Evolutionary conservation across 2,329 filamentous ascomycete species (phyloP), one percentile per base, ranked within the genome.

Genomic region (Bipolaris zeicola): DNA sequence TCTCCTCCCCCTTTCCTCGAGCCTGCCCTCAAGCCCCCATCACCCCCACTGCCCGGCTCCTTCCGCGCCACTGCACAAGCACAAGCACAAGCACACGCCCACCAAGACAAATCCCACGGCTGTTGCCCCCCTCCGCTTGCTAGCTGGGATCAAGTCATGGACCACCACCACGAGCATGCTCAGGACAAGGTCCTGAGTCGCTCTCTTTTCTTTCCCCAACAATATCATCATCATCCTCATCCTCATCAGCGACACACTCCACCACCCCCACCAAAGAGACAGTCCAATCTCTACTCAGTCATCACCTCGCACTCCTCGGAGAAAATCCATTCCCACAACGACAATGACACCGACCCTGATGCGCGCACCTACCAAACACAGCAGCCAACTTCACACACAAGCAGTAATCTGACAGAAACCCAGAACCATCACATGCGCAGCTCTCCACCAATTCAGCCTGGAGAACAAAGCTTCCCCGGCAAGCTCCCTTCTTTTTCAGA

Each of bases 391-490:
- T 22, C 16, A 13, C 16, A 13, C 16, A 22, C 49, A 36, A 50
- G 33, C 49, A 56, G 10, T 33, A 43, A 31, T 61, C 62, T 64
- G 53, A 64, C 57, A 31, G 44, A 46, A 26, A 20, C n/a, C 44
- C 71, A 75, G 70, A 67, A 58, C 43, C 68, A 67, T 36, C 63
- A 68, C 49, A 60, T 66, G 38, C 67, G 71, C 34, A 65, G 67
- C 38, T 73, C 72, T n/a, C 72, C 72, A 6, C 72, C 72, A 5
- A 62, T 73, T 3, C 72, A 75, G 53, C 67, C 68, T 2, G 69
- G 69, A 34, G 72, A 75, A 59, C 68, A 70, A 28, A 62, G 51
- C 11, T 61, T 61, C 6, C 52, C 60, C 8, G 65, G 59, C 5
- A 67, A 67, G 22, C 66, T 75, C 13, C 72, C 72, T 1, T 72